These are phyloP conservation scores for Asterella californica DNA, from an alignment of 225 moss, liverwort and hornwort genomes.

Conservation along the genomic window DNA sequence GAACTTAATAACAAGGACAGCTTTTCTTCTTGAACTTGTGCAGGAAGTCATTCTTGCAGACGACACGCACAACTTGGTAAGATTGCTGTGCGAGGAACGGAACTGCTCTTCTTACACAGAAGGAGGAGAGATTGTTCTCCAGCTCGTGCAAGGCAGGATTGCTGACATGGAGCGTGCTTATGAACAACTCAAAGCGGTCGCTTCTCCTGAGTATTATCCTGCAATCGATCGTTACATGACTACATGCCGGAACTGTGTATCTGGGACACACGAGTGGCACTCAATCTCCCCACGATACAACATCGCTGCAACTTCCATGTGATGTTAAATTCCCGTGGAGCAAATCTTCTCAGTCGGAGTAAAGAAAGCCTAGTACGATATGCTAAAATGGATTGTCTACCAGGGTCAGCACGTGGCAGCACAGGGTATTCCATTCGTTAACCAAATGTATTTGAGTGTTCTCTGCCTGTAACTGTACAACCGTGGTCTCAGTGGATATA, in stretches of 20 bases:
- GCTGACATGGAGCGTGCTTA: constrained; percentile 11
- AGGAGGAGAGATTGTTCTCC: not conserved
- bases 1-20: not conserved
- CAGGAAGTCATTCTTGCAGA: too few relatives aligned
- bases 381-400: too few relatives aligned
- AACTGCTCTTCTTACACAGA: not conserved
- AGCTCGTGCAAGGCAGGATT: not conserved
- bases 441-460: too few relatives aligned
- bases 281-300: not conserved
- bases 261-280: constrained; percentile 8
- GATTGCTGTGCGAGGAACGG: not conserved
- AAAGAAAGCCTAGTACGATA: too few relatives aligned
- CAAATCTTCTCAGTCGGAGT: too few relatives aligned
- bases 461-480: too few relatives aligned
- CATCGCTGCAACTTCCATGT: not conserved
- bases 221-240: constrained; percentile 4
- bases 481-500: too few relatives aligned
- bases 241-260: not conserved
- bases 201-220: constrained; percentile 4
- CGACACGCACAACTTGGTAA: not conserved
- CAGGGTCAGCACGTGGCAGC: too few relatives aligned
- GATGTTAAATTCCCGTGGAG: too few relatives aligned
- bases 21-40: not conserved
- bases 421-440: too few relatives aligned
- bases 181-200: not conserved